Percentiles rank a stretch among this genome's conserved stretches.
Evolutionary conservation across 139 green algal genomes (phyloP).

Genomic region (Astrephomene gubernaculifera): DNA sequence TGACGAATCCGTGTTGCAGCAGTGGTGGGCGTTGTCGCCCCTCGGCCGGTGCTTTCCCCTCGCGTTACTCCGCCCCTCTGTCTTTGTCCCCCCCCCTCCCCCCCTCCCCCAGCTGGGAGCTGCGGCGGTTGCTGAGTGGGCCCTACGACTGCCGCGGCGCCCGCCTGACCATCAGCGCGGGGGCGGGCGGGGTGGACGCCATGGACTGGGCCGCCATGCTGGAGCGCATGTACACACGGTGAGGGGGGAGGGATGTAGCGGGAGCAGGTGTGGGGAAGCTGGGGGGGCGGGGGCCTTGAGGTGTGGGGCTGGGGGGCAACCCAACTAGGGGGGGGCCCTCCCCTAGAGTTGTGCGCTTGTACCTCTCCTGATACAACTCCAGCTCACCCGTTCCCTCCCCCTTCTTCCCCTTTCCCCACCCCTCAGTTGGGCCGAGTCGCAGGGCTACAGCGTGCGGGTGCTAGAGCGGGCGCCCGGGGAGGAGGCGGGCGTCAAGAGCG

Average conservation of each 20-base stretch:
- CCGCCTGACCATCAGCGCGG: constrained; percentile 69
- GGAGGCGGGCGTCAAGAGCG: constrained; percentile 92
- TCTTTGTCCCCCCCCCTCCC: not conserved
- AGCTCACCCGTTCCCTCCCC: too few relatives aligned
- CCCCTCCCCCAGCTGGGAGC: constrained; percentile 59
- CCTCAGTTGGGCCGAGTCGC: constrained; percentile 77
- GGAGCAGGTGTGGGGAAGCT: not conserved
- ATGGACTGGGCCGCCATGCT: constrained; percentile 97
- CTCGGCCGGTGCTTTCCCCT: not conserved
- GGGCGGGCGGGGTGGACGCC: constrained; percentile 88
- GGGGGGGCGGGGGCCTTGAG: not conserved
- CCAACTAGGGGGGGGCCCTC: not conserved
- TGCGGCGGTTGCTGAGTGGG: constrained; percentile 77
- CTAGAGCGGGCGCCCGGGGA: constrained; percentile 75
- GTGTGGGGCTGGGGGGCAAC: not conserved
- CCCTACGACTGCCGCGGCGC: constrained; percentile 67
- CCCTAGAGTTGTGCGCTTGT: too few relatives aligned
- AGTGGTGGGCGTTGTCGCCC: too few relatives aligned
- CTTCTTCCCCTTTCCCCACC: too few relatives aligned
- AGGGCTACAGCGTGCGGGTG: constrained; percentile 53
- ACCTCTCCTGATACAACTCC: too few relatives aligned
- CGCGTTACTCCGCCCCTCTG: not conserved
- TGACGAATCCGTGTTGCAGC: not conserved
- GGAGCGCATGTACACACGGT: constrained; percentile 93
- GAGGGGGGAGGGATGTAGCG: constrained; percentile 33